Conservation (phyloP, 768 basidiomycete genomes). For the Russula olivacea region DNA sequence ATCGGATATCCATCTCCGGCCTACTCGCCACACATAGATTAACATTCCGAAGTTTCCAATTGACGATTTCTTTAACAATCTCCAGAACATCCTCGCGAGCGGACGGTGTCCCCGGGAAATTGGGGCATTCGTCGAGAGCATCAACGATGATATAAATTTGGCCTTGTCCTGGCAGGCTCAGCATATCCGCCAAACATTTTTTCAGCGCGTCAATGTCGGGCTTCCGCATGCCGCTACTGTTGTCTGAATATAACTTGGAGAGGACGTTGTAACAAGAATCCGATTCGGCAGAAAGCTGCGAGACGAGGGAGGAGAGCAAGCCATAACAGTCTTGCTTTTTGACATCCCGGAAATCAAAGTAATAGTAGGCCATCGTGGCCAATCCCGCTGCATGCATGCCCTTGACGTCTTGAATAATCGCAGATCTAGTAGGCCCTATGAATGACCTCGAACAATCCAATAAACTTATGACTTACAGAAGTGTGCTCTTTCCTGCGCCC, state of each 20-base stretch:
- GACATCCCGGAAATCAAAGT: constrained; percentile 7
- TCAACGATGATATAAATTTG: constrained; percentile 2
- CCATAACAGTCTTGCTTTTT: constrained; percentile 4
- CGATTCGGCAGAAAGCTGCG: background rate
- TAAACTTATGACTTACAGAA: background rate
- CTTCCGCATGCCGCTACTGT: no score
- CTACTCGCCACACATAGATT: background rate
- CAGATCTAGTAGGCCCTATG: background rate
- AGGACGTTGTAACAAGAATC: background rate
- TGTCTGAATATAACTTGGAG: background rate
- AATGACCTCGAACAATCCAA: background rate
- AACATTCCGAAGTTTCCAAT: background rate
- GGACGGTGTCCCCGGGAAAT: background rate
- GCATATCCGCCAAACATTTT: background rate
- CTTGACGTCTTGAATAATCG: background rate
- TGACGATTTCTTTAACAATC: background rate
- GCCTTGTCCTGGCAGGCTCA: background rate
- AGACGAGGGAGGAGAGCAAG: background rate
- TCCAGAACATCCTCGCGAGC: background rate
- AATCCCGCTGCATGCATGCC: background rate
- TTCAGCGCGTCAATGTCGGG: background rate
- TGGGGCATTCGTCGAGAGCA: background rate
- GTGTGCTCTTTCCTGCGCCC: background rate
- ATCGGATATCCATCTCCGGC: background rate
- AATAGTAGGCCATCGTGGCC: constrained; percentile 4